Percentiles rank a stretch among this genome's conserved stretches.
Evolutionary conservation across 345 rosid species (phyloP).

Genomic region (Nasturtium officinale): DNA sequence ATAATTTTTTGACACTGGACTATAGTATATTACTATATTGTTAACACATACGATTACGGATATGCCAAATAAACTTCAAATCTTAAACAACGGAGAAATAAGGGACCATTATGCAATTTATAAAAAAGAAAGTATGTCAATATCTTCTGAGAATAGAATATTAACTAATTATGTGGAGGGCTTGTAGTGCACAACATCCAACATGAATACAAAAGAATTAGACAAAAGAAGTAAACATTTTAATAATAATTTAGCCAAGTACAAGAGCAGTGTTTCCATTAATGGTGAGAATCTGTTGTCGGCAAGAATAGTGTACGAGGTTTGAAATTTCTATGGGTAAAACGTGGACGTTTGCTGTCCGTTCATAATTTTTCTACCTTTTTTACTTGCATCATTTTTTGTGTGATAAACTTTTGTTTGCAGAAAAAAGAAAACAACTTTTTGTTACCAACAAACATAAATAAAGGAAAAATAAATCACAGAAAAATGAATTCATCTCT

Average conservation of each 20-base stretch:
- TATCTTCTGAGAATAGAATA: slow-evolving; percentile 1
- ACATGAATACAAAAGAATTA: slow-evolving; percentile 5
- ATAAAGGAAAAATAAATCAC: not conserved
- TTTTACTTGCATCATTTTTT: slow-evolving; percentile 20
- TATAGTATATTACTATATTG: not conserved
- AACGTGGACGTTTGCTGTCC: slow-evolving; percentile 70
- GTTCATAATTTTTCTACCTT: slow-evolving; percentile 25
- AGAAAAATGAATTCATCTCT: not conserved
- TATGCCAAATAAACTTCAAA: not conserved
- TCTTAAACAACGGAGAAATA: not conserved
- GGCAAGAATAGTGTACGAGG: slow-evolving; percentile 86
- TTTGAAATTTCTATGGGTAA: slow-evolving; percentile 45
- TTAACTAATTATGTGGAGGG: slow-evolving; percentile 6
- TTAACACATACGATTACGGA: not conserved
- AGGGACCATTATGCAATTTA: slow-evolving; percentile 17
- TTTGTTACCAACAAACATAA: not conserved
- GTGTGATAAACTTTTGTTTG: not conserved
- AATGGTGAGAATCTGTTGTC: slow-evolving; percentile 52
- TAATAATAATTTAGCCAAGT: slow-evolving; percentile 36
- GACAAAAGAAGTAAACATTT: slow-evolving; percentile 28
- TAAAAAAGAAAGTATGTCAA: not conserved
- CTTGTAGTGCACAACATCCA: slow-evolving; percentile 31
- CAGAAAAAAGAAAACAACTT: not conserved
- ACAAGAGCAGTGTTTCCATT: slow-evolving; percentile 34
- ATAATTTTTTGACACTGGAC: no score